Evolutionary conservation across 768 basidiomycete genomes (phyloP).

Genomic region (Butyriboletus loyo): DNA sequence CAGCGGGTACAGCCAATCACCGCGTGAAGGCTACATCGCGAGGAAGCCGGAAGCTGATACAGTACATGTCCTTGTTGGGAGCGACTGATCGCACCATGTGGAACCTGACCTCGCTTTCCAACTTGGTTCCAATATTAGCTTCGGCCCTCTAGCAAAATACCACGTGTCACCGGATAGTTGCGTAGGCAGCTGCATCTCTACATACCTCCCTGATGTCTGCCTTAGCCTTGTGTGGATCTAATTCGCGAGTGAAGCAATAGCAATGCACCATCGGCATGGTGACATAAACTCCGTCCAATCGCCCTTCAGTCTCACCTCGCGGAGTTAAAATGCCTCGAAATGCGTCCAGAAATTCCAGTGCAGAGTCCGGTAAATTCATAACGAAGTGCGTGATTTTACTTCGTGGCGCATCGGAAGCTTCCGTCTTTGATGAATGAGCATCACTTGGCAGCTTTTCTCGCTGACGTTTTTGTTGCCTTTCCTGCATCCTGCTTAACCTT

Average conservation of each 20-base stretch:
- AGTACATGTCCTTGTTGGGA: conserved; percentile 97
- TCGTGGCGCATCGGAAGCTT: conserved; percentile 35
- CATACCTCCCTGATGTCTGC: conserved; percentile 79
- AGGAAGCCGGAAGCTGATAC: conserved; percentile 82
- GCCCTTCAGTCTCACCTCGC: conserved; percentile 33
- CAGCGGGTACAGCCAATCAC: conserved; percentile 3
- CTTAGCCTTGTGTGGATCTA: conserved; percentile 64
- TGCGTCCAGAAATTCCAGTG: conserved; percentile 84
- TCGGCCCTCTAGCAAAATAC: conserved; percentile 61
- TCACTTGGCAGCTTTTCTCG: conserved; percentile 24
- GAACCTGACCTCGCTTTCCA: conserved; percentile 51
- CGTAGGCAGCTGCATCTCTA: conserved; percentile 8
- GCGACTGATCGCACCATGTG: conserved; percentile 91
- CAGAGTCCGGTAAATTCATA: conserved; percentile 97
- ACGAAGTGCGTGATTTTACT: conserved; percentile 78
- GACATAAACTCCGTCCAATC: conserved; percentile 45
- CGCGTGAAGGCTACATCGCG: conserved; percentile 36
- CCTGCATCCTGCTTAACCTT: conserved; percentile 29
- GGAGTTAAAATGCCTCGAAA: conserved; percentile 70
- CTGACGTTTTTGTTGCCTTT: conserved; percentile 46
- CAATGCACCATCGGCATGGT: conserved; percentile 90
- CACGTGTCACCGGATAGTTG: conserved; percentile 5
- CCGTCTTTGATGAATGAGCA: background rate
- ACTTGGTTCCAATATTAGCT: conserved; percentile 52
- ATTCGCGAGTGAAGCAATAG: conserved; percentile 91